A percentile compares a stretch with the other conserved stretches of the same genome.
phyloP scores from a whole-genome alignment of 331 rosid species.

The Acacia pycnantha region DNA sequence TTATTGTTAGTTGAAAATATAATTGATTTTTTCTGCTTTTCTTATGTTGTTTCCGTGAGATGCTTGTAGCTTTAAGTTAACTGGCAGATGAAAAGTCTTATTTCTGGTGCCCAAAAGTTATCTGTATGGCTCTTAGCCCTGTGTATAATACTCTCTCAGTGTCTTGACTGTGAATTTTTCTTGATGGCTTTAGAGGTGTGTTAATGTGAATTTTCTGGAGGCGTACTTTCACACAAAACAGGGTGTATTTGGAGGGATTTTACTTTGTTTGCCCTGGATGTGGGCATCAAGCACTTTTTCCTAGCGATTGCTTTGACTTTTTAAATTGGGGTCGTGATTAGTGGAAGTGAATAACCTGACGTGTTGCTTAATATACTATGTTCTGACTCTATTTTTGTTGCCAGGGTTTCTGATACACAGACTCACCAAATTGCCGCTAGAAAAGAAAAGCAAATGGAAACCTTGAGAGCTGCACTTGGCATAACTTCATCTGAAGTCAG shows the following conservation, averaged over 20 bases:
- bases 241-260: not conserved
- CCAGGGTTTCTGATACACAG: constrained; percentile 85
- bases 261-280: not conserved
- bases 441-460: constrained; percentile 91
- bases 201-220: not conserved
- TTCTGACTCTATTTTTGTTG: constrained; percentile 9
- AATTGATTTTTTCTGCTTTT: not conserved
- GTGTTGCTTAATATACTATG: not conserved
- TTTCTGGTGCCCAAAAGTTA: not conserved
- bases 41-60: not conserved
- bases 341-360: not conserved
- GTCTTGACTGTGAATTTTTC: not conserved
- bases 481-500: constrained; percentile 46
- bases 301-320: not conserved
- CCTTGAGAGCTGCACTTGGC: constrained; percentile 84
- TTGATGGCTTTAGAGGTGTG: not conserved
- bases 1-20: not conserved
- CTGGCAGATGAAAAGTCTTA: not conserved
- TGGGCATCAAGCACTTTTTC: not conserved
- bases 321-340: not conserved
- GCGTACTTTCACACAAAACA: not conserved
- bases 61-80: not conserved
- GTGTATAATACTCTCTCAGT: not conserved
- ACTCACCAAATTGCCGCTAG: constrained; percentile 98
- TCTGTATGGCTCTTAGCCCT: not conserved